These are phyloP conservation scores for Lactarius hengduanensis DNA, from an alignment of 768 basidiomycete genomes.

Conservation along the genomic window DNA sequence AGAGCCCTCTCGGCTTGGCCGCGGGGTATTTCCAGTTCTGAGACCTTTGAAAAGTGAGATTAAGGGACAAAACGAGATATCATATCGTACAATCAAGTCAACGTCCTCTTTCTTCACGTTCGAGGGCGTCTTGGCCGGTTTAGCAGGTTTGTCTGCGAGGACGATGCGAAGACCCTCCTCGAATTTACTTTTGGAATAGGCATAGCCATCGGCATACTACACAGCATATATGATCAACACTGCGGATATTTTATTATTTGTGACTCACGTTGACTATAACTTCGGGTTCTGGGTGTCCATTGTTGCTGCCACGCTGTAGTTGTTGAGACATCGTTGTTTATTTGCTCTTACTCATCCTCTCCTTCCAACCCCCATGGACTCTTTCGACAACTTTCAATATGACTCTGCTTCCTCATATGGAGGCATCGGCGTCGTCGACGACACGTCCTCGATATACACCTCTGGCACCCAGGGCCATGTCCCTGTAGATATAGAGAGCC, in stretches of 20 bases:
- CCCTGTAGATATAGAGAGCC: constrained; percentile 60
- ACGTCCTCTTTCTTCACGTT: constrained; percentile 58
- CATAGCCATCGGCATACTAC: constrained; percentile 63
- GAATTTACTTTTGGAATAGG: constrained; percentile 65
- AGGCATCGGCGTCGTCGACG: constrained; percentile 67
- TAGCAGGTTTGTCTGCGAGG: constrained; percentile 55
- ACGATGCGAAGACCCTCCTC: constrained; percentile 62
- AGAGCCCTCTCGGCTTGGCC: constrained; percentile 59
- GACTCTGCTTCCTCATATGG: constrained; percentile 83
- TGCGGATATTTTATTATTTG: neutral
- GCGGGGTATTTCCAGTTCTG: constrained; percentile 63
- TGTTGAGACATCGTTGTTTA: constrained; percentile 20
- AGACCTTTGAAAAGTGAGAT: constrained; percentile 42
- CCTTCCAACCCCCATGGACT: constrained; percentile 54
- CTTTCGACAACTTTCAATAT: constrained; percentile 84
- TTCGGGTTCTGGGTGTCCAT: constrained; percentile 61
- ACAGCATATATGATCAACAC: constrained; percentile 7
- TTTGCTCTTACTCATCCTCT: constrained; percentile 15
- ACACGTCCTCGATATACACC: constrained; percentile 79
- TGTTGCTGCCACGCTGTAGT: constrained; percentile 35
- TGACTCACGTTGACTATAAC: constrained; percentile 63
- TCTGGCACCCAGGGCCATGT: constrained; percentile 56
- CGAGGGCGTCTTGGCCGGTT: constrained; percentile 41
- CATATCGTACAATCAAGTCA: constrained; percentile 54
- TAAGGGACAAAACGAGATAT: neutral